Conservation (phyloP, 2,329 filamentous ascomycete species). For the Trichoderma breve region DNA sequence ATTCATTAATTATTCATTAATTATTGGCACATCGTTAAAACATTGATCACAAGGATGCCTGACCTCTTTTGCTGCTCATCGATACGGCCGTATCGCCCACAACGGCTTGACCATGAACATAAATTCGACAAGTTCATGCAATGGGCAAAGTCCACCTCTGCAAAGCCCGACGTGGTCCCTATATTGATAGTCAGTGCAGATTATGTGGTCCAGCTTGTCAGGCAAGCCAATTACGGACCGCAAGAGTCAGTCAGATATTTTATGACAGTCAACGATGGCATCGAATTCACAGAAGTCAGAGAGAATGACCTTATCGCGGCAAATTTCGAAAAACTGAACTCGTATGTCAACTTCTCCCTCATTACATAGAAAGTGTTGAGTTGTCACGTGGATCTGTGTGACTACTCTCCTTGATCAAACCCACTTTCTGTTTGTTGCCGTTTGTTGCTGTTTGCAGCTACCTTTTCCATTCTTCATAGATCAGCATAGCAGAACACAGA, state of each 20-base stretch:
- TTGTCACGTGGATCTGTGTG: too few species aligned
- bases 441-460: too few species aligned
- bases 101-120: neutral
- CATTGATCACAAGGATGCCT: neutral
- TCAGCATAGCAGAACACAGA: too few species aligned
- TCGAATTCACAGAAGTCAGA: neutral
- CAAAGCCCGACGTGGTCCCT: too few species aligned
- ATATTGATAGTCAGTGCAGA: neutral
- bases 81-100: neutral
- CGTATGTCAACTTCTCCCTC: neutral
- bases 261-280: neutral
- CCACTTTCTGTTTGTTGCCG: too few species aligned
- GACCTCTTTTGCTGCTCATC: neutral
- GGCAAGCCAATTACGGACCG: neutral
- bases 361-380: neutral
- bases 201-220: neutral
- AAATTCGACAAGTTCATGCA: neutral
- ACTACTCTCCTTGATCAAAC: too few species aligned
- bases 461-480: too few species aligned
- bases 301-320: neutral
- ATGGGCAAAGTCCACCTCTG: neutral
- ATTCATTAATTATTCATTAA: neutral
- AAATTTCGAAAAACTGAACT: neutral
- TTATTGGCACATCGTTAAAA: neutral
- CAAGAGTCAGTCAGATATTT: neutral